Evolutionary conservation across 331 rosid genomes (phyloP).

Genomic region (Telfairia occidentalis): DNA sequence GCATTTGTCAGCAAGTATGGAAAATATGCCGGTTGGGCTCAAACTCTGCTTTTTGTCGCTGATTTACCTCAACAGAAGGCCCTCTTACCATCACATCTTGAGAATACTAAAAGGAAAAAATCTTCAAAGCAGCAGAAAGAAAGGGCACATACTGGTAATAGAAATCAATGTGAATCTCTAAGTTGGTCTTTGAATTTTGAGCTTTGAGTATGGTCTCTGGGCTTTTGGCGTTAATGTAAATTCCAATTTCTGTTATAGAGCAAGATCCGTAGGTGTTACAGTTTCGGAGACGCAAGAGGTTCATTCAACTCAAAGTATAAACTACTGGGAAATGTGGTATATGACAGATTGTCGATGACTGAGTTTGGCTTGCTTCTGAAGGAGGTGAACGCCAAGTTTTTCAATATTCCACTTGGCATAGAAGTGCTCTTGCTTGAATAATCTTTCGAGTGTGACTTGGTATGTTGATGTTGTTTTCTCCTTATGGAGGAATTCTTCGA

Average conservation of each 20-base stretch:
- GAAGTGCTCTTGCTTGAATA: background rate
- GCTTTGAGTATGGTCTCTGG: background rate
- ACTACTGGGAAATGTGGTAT: background rate
- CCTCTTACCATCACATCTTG: constrained; percentile 43
- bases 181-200: background rate
- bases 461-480: background rate
- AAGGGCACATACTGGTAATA: background rate
- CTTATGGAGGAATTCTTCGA: background rate
- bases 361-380: background rate
- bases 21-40: constrained; percentile 98
- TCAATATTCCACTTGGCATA: background rate
- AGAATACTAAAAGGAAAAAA: constrained; percentile 25
- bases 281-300: background rate
- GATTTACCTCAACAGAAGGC: constrained; percentile 80
- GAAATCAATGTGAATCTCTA: background rate
- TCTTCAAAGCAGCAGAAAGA: constrained; percentile 19
- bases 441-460: background rate
- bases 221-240: background rate
- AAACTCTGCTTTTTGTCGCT: constrained; percentile 76
- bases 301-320: background rate
- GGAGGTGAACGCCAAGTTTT: background rate
- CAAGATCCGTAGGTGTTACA: background rate
- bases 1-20: constrained; percentile 81
- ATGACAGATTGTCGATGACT: background rate
- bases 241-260: background rate